A percentile compares a stretch with the other conserved stretches of the same genome.
Conservation (phyloP, 495 filamentous ascomycete species). For the Trichoderma gamsii region DNA sequence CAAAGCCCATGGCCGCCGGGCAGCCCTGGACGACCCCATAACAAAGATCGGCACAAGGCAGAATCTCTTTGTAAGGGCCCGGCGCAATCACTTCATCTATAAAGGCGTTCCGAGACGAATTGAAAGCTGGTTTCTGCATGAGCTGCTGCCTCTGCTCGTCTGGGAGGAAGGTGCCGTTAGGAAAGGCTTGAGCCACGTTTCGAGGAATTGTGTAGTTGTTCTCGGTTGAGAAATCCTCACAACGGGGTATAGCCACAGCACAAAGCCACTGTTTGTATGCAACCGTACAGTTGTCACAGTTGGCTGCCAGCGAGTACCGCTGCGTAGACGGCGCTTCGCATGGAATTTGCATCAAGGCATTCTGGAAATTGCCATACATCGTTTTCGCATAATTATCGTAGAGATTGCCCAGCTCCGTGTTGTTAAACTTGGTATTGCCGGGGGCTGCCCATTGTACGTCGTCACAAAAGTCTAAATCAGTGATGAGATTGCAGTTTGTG, state of each 20-base stretch:
- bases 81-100: constrained; percentile 70
- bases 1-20: constrained; percentile 70
- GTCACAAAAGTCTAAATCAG: constrained; percentile 75
- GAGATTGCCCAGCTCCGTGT: constrained; percentile 48
- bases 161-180: constrained; percentile 50
- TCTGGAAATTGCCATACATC: constrained; percentile 69
- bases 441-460: constrained; percentile 89
- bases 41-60: constrained; percentile 81
- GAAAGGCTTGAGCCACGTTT: constrained; percentile 60
- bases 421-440: constrained; percentile 54
- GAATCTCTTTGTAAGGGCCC: constrained; percentile 88
- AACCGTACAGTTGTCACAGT: constrained; percentile 65
- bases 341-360: constrained; percentile 74
- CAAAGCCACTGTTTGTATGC: constrained; percentile 96
- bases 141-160: constrained; percentile 23
- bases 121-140: constrained; percentile 30
- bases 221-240: constrained; percentile 65
- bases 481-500: constrained; percentile 76
- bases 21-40: constrained; percentile 77
- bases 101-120: constrained; percentile 55
- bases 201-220: constrained; percentile 57
- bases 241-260: constrained; percentile 84
- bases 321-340: constrained; percentile 64
- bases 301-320: constrained; percentile 73
- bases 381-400: constrained; percentile 61